Evolutionary conservation across 345 rosid species (phyloP).

Genomic region (Cochlearia excelsa): DNA sequence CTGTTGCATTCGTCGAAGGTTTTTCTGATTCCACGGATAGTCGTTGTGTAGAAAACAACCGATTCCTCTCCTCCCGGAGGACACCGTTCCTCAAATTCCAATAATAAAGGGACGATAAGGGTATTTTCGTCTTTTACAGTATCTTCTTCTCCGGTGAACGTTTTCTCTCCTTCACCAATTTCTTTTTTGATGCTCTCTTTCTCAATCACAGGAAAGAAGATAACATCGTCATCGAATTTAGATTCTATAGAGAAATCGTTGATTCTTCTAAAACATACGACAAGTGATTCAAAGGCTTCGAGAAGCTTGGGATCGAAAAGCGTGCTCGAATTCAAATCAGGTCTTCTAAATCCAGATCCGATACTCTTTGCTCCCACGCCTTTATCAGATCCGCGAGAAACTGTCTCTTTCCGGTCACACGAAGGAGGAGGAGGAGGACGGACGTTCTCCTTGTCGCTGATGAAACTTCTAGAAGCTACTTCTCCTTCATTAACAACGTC

Average conservation of each 20-base stretch:
- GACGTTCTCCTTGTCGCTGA: slow-evolving; percentile 49
- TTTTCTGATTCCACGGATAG: slow-evolving; percentile 72
- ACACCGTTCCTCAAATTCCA: slow-evolving; percentile 51
- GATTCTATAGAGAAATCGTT: slow-evolving; percentile 35
- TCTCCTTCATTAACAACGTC: slow-evolving; percentile 44
- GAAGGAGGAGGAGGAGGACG: slow-evolving; percentile 32
- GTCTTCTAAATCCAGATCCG: slow-evolving; percentile 55
- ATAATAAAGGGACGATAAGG: slow-evolving; percentile 35
- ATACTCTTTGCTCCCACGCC: slow-evolving; percentile 32
- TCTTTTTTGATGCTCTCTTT: neutral
- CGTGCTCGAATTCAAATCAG: slow-evolving; percentile 60
- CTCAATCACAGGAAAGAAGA: slow-evolving; percentile 20
- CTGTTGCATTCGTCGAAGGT: slow-evolving; percentile 81
- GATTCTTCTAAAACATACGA: slow-evolving; percentile 40
- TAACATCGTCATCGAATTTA: slow-evolving; percentile 23
- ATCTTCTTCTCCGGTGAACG: slow-evolving; percentile 20
- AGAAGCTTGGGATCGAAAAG: slow-evolving; percentile 78
- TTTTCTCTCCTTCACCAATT: neutral
- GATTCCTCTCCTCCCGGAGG: slow-evolving; percentile 71
- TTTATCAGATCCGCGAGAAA: slow-evolving; percentile 17
- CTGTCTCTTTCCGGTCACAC: slow-evolving; percentile 25
- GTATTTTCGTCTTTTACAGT: neutral
- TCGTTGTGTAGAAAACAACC: slow-evolving; percentile 72
- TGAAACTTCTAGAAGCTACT: slow-evolving; percentile 31
- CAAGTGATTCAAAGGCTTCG: slow-evolving; percentile 63